Percentiles rank a stretch among this genome's conserved stretches.
Evolutionary conservation across 805 yeast species (phyloP).

Genomic region (Candida vartiovaarae): DNA sequence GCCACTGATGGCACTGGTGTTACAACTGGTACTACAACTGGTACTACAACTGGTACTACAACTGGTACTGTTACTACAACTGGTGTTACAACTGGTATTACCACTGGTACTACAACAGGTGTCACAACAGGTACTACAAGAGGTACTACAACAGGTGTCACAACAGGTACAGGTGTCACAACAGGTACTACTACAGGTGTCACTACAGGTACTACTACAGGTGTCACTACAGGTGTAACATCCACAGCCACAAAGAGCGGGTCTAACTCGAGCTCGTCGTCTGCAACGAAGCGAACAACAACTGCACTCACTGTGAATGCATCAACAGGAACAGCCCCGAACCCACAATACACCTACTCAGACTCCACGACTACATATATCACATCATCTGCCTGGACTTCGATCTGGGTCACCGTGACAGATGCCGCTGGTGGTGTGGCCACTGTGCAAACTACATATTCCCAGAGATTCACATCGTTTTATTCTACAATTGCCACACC

Average conservation of each 20-base stretch:
- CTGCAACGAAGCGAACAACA: conserved; percentile 11
- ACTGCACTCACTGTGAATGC: conserved; percentile 14
- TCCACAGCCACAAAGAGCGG: conserved; percentile 14
- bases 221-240: conserved; percentile 9
- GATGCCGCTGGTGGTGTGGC: conserved; percentile 39
- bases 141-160: conserved; percentile 2
- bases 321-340: conserved; percentile 6
- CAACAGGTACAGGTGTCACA: conserved; percentile 7
- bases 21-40: conserved; percentile 2
- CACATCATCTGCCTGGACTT: conserved; percentile 26
- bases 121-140: not conserved
- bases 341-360: conserved; percentile 24
- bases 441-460: conserved; percentile 41
- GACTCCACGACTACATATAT: conserved; percentile 24
- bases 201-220: conserved; percentile 7
- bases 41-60: conserved; percentile 1
- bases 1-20: conserved; percentile 2
- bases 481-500: conserved; percentile 41
- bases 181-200: conserved; percentile 1
- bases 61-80: not conserved
- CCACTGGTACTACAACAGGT: conserved; percentile 1
- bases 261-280: not conserved
- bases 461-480: conserved; percentile 45
- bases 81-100: conserved; percentile 1
- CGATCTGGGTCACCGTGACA: conserved; percentile 48